Percentiles rank a stretch among this genome's conserved stretches.
Conservation (phyloP, 805 yeast species). For the Cyberlindnera maritima region DNA sequence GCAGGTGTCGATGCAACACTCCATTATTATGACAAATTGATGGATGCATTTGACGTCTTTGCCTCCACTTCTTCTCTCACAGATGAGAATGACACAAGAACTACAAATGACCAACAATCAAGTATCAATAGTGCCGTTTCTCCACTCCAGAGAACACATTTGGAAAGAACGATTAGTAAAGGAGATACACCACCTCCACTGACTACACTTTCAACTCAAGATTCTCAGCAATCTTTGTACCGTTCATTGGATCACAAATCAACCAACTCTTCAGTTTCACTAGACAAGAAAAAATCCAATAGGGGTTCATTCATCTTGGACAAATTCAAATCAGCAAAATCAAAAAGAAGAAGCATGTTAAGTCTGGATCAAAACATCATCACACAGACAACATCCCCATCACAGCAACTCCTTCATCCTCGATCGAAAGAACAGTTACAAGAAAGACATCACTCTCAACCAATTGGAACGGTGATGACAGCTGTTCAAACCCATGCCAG, state of each 20-base stretch:
- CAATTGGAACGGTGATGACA: neutral
- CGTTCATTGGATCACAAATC: neutral
- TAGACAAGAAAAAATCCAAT: conserved; percentile 1
- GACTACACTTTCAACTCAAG: neutral
- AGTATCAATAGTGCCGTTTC: neutral
- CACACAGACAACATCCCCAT: neutral
- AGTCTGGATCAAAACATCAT: conserved; percentile 5
- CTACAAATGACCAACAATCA: conserved; percentile 1
- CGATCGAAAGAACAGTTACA: conserved; percentile 5
- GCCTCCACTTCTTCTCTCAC: neutral
- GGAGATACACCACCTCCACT: neutral
- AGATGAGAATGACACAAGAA: neutral
- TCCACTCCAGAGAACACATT: neutral
- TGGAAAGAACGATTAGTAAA: conserved; percentile 2
- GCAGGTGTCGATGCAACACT: conserved; percentile 16
- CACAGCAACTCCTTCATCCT: neutral
- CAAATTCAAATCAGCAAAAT: conserved; percentile 9
- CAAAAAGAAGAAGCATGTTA: conserved; percentile 8
- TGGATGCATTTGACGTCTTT: conserved; percentile 27
- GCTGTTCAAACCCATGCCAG: conserved; percentile 3
- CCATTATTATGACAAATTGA: conserved; percentile 23
- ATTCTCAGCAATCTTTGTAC: neutral
- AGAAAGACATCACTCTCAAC: conserved; percentile 2
- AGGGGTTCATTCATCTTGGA: conserved; percentile 7
- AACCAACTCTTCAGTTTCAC: neutral